Conservation (phyloP, 2,329 filamentous ascomycete genomes). For the Ophiocordyceps polyrhachis-furcata region DNA sequence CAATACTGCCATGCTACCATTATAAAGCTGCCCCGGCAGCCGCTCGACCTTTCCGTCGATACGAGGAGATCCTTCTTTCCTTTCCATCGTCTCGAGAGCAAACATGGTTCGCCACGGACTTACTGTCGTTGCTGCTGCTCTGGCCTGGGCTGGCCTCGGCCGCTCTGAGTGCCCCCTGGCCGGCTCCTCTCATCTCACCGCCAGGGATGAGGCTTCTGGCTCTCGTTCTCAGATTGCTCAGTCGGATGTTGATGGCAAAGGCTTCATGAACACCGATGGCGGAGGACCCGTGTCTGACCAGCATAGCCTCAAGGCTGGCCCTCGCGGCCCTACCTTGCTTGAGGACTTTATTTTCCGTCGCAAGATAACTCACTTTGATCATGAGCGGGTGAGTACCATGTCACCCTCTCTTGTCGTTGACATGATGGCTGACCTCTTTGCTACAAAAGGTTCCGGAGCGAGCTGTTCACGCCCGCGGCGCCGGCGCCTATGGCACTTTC, state of each 20-base stretch:
- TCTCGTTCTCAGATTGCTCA: slow-evolving; percentile 14
- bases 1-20: too few relatives aligned
- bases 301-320: slow-evolving; percentile 45
- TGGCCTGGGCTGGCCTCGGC: slow-evolving; percentile 11
- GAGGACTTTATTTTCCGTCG: slow-evolving; percentile 59
- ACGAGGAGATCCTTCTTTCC: too few relatives aligned
- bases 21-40: too few relatives aligned
- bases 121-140: slow-evolving; percentile 5
- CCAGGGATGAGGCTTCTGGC: slow-evolving; percentile 7
- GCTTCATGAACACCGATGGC: slow-evolving; percentile 45
- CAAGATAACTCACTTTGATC: slow-evolving; percentile 53
- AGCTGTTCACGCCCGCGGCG: slow-evolving; percentile 51
- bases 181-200: slow-evolving; percentile 8
- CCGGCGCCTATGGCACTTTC: slow-evolving; percentile 53
- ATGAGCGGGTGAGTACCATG: slow-evolving; percentile 36
- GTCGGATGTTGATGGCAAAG: slow-evolving; percentile 32
- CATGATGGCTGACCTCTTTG: background rate
- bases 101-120: background rate
- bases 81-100: background rate
- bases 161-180: slow-evolving; percentile 17
- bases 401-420: too few relatives aligned
- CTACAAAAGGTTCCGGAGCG: slow-evolving; percentile 38
- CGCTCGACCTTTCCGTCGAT: too few relatives aligned
- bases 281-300: slow-evolving; percentile 52
- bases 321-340: slow-evolving; percentile 46